Evolutionary conservation across 768 basidiomycete genomes (phyloP).

Genomic region (Pleurotus pulmonarius): DNA sequence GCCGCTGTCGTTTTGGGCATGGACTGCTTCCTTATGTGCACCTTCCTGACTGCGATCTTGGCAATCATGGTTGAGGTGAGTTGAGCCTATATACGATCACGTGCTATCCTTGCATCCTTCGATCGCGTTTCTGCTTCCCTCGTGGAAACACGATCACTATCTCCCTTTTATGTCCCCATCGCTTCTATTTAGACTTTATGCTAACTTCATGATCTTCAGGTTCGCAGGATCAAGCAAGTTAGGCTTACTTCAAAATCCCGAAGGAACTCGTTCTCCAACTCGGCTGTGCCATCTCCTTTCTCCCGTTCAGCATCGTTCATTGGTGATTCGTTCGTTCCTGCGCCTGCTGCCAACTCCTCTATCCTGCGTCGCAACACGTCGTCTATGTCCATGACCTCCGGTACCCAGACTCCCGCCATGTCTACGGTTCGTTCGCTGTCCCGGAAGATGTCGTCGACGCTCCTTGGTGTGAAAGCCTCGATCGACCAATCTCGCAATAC

Average conservation of each 20-base stretch:
- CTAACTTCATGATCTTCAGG: slow-evolving; percentile 33
- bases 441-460: slow-evolving; percentile 11
- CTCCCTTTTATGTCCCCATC: too few relatives aligned
- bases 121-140: slow-evolving; percentile 8
- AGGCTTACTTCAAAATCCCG: slow-evolving; percentile 42
- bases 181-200: background rate
- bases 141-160: background rate
- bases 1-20: slow-evolving; percentile 84
- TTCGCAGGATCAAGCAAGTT: slow-evolving; percentile 65
- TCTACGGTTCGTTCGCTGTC: slow-evolving; percentile 4
- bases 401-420: background rate
- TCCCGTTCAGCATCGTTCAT: slow-evolving; percentile 20
- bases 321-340: slow-evolving; percentile 7
- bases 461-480: slow-evolving; percentile 49
- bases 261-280: slow-evolving; percentile 11
- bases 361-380: background rate
- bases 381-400: background rate
- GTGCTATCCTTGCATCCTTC: slow-evolving; percentile 4
- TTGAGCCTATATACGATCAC: slow-evolving; percentile 3
- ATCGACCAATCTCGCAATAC: slow-evolving; percentile 11
- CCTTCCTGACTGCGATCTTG: slow-evolving; percentile 85
- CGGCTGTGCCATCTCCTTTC: slow-evolving; percentile 25
- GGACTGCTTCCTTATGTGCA: slow-evolving; percentile 86
- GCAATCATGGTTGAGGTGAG: slow-evolving; percentile 94
- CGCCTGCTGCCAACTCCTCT: slow-evolving; percentile 8